Evolutionary conservation across 495 filamentous ascomycete genomes (phyloP), one percentile per base, ranked within the genome.

Genomic region (Thermochaetoides thermophila): DNA sequence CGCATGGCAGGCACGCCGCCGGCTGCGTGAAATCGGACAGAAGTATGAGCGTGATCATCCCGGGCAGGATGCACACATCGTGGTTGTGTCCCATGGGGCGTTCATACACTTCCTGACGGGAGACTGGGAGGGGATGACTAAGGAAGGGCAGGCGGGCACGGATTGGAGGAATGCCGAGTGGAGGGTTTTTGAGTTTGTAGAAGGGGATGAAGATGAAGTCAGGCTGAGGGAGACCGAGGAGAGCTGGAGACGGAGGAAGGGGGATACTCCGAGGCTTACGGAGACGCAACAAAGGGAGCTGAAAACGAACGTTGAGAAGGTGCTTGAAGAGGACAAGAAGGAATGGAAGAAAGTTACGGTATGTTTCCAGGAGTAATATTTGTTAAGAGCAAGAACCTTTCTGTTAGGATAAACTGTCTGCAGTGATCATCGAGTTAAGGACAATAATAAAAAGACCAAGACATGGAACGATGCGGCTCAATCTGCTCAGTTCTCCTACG

Each of bases 141-240:
- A n/a, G n/a, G 64, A 63, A 27, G 46, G 60, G 18, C 65, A 66
- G 34, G 51, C 57, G 35, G 77, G 82, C 18, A 91, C 84, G 0
- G 82, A 81, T 12, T 94, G 86, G 86, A 42, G 43, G 7, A 94
- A 95, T 54, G 78, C 77, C 8, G 85, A 94, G 56, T 81, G 66
- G 48, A 74, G 86, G 31, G 74, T 71, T 6, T 95, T 78, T 53
- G 55, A 55, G 19, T 92, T 91, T 59, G 58, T 55, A 16, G 61
- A 67, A 24, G 57, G 60, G 38, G 69, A 62, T 29, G 70, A 76
- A 32, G 68, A 72, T 31, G 69, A 74, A 11, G 70, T 72, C 5
- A 52, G 78, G 19, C 44, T 79, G 18, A 38, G 59, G 38, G 73
- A 80, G 49, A 78, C 73, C 7, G 59, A 63, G 27, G 46, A 56